These are phyloP conservation scores for Penicillium psychrofluorescens DNA, from an alignment of 495 filamentous ascomycete species.

Conservation along the genomic window DNA sequence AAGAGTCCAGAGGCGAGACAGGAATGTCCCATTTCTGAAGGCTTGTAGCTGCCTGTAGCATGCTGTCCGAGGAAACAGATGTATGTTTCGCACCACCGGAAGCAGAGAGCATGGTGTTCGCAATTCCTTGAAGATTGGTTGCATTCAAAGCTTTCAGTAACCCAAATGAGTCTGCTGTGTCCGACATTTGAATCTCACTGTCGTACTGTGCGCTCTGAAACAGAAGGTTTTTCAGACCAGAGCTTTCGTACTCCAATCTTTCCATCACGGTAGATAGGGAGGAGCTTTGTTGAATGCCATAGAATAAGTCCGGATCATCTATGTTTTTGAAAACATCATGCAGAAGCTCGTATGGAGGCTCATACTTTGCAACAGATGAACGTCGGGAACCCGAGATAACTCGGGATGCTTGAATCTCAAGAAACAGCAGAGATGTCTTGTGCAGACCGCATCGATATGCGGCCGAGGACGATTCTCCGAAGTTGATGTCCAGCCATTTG, in stretches of 20 bases:
- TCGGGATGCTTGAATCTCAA: slow-evolving; percentile 61
- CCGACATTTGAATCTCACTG: slow-evolving; percentile 60
- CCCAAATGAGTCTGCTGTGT: slow-evolving; percentile 35
- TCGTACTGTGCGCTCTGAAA: slow-evolving; percentile 91
- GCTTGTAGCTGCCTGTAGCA: slow-evolving; percentile 74
- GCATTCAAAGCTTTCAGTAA: slow-evolving; percentile 38
- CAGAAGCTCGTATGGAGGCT: slow-evolving; percentile 58
- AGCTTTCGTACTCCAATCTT: slow-evolving; percentile 82
- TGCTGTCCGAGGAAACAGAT: slow-evolving; percentile 50
- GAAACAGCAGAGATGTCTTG: slow-evolving; percentile 77
- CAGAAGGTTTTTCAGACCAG: slow-evolving; percentile 80
- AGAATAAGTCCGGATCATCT: slow-evolving; percentile 93
- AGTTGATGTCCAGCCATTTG: slow-evolving; percentile 81
- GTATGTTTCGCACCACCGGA: slow-evolving; percentile 19
- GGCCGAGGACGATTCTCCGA: slow-evolving; percentile 61
- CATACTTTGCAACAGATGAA: slow-evolving; percentile 52
- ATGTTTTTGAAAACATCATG: slow-evolving; percentile 81
- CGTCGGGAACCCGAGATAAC: slow-evolving; percentile 52
- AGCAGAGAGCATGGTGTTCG: slow-evolving; percentile 35
- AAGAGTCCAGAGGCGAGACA: slow-evolving; percentile 53
- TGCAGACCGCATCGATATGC: slow-evolving; percentile 79
- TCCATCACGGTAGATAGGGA: slow-evolving; percentile 69
- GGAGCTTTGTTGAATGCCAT: slow-evolving; percentile 78
- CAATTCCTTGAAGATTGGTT: slow-evolving; percentile 40
- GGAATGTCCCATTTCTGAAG: slow-evolving; percentile 91